phyloP scores from a whole-genome alignment of 2,329 filamentous ascomycete genomes.

The Curvularia sp. region DNA sequence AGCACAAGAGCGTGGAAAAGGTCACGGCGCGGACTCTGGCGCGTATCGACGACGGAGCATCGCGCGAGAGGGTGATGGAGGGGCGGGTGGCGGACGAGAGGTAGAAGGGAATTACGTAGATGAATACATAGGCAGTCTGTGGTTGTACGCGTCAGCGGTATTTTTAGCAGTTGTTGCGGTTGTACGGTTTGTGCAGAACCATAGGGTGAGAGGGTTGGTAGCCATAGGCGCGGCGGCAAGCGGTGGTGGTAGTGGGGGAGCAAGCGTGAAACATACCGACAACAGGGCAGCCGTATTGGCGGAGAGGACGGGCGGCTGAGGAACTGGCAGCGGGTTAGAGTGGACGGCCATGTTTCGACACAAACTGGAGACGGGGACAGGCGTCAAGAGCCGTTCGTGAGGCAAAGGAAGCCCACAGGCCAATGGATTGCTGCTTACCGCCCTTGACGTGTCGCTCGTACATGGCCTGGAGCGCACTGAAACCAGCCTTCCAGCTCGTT shows the following conservation, averaged over 20 bases:
- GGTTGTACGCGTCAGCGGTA: conserved; percentile 30
- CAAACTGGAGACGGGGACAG: conserved; percentile 28
- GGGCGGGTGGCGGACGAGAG: conserved; percentile 79
- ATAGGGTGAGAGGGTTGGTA: conserved; percentile 36
- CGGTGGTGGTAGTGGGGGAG: conserved; percentile 23
- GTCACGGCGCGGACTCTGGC: conserved; percentile 83
- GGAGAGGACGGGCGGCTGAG: conserved; percentile 47
- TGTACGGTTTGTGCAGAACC: conserved; percentile 16
- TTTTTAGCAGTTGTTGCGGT: conserved; percentile 7
- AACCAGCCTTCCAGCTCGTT: conserved; percentile 40
- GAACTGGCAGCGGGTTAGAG: conserved; percentile 46
- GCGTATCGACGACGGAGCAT: conserved; percentile 88
- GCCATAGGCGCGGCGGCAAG: conserved; percentile 3
- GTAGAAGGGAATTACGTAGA: conserved; percentile 94
- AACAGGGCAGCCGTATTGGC: conserved; percentile 45
- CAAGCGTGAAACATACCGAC: conserved; percentile 48
- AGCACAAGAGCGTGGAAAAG: conserved; percentile 74
- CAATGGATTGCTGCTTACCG: conserved; percentile 49
- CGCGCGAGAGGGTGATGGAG: conserved; percentile 77
- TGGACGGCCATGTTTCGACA: conserved; percentile 26
- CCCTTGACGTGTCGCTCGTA: conserved; percentile 46
- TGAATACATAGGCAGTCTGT: conserved; percentile 79
- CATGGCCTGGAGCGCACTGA: conserved; percentile 40
- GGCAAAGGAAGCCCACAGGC: conserved; percentile 31
- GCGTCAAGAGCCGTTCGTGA: conserved; percentile 30